Conservation (phyloP, 2,329 filamentous ascomycete genomes). For the Ampelomyces quisqualis region DNA sequence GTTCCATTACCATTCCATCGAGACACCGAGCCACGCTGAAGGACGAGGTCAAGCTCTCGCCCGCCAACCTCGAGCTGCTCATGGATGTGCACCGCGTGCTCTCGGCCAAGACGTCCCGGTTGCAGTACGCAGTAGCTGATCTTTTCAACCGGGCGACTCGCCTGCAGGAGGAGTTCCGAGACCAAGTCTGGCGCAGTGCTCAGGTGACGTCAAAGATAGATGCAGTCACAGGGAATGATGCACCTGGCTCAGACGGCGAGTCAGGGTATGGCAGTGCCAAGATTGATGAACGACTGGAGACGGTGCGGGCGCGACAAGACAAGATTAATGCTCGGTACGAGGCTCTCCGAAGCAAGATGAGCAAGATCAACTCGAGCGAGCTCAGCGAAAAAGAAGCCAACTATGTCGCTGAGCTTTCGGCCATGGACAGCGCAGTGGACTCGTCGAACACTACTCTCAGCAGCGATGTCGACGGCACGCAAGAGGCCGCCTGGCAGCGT, state of each 20-base stretch:
- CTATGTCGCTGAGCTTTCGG: slow-evolving; percentile 59
- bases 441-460: slow-evolving; percentile 28
- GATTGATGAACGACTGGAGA: slow-evolving; percentile 60
- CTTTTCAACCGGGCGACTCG: slow-evolving; percentile 70
- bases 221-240: slow-evolving; percentile 62
- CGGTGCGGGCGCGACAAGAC: slow-evolving; percentile 58
- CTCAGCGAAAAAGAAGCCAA: slow-evolving; percentile 64
- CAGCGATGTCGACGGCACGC: slow-evolving; percentile 34
- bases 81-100: slow-evolving; percentile 72
- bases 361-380: slow-evolving; percentile 53
- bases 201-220: slow-evolving; percentile 68
- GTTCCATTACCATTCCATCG: slow-evolving; percentile 60
- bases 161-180: slow-evolving; percentile 65
- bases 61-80: slow-evolving; percentile 69
- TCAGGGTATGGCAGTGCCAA: slow-evolving; percentile 55
- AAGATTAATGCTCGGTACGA: slow-evolving; percentile 62
- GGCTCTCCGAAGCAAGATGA: slow-evolving; percentile 54
- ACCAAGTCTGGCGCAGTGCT: slow-evolving; percentile 66
- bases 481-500: slow-evolving; percentile 52
- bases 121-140: slow-evolving; percentile 70
- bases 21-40: slow-evolving; percentile 63
- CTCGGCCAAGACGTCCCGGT: slow-evolving; percentile 65
- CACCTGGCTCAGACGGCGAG: slow-evolving; percentile 45
- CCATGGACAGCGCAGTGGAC: slow-evolving; percentile 45
- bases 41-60: slow-evolving; percentile 69